Base-by-base conservation (phyloP, 164 flowering plant genomes). In the Vitis cinerea region DNA sequence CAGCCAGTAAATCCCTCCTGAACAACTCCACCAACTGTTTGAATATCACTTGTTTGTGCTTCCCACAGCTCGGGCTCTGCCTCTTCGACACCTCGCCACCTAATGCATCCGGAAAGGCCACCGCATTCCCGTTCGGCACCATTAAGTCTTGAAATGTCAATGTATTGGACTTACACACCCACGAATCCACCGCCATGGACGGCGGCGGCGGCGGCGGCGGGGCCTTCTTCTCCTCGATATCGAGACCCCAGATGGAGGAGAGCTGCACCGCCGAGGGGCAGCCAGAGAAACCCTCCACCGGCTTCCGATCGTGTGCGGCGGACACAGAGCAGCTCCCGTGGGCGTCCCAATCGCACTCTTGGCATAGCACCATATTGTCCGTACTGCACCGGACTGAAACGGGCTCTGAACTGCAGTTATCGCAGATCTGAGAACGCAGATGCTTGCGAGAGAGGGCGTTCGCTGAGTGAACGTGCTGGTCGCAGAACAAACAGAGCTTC, bases 11-110 rank as follows among this genome's bases (percentile, higher is more conserved):
- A 63, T 72, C 83, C 13, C 77, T 73, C 77, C 71, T 85, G 3
- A 83, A 49, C 82, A 92, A 58, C 83, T 86, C 90, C 50, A 82
- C 23, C 72, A 94, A 66, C 81, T 94, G 98, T 81, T 78, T 86
- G 47, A 78, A 55, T 1, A 94, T 77, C 72, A 84, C 80, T 67
- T 85, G 84, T 80, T 81, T 84, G 23, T 74, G 79, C 80, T 81
- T 87, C 59, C 94, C 94, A 58, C 86, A 77, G 13, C 66, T 68
- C 15, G 69, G 69, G 47, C 52, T 75, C 75, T 50, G 73, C 70
- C 61, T 60, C 84, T 79, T 79, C 56, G 37, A 55, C 14, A 57
- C 15, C 49, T 65, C 75, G 10, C 70, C 72, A 15, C 10, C 9
- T 3, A 9, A 55, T 69, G 23, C 16, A 65, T 29, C 49, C 23